Conservation (phyloP, 2,329 filamentous ascomycete species). For the Penicillium palitans region DNA sequence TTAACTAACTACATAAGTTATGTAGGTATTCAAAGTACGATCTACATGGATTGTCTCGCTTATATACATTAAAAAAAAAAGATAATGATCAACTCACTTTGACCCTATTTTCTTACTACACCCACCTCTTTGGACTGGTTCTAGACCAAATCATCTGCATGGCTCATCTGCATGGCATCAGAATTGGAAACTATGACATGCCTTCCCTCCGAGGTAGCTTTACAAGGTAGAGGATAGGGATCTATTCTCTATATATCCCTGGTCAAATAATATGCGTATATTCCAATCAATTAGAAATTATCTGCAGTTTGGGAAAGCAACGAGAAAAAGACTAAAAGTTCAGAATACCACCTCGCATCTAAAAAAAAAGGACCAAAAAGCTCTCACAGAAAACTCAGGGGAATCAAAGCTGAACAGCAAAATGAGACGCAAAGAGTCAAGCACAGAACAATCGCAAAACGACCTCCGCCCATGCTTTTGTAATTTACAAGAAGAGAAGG, state of each 20-base stretch:
- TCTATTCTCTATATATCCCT: not conserved
- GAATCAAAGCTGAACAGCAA: constrained; percentile 23
- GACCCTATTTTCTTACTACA: not conserved
- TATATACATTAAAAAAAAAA: not conserved
- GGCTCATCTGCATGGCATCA: constrained; percentile 8
- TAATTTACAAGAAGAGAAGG: constrained; percentile 35
- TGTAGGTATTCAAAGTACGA: not conserved
- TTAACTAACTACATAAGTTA: too few species aligned
- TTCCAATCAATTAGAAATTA: constrained; percentile 20
- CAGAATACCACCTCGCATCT: constrained; percentile 21
- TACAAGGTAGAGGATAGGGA: not conserved
- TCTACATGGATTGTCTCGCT: not conserved
- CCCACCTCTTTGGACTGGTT: not conserved
- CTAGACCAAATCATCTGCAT: constrained; percentile 13
- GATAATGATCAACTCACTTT: not conserved
- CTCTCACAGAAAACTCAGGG: constrained; percentile 19
- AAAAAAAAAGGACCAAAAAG: constrained; percentile 9
- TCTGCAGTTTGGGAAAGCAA: constrained; percentile 11
- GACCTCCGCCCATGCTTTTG: constrained; percentile 38
- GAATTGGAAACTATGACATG: constrained; percentile 1
- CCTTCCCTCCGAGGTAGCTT: not conserved
- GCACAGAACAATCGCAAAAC: constrained; percentile 17
- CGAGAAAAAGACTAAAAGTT: constrained; percentile 3
- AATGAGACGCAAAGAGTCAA: constrained; percentile 18
- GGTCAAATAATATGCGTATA: not conserved